A percentile compares a stretch with the other conserved stretches of the same genome.
These are phyloP conservation scores for Aspergillus campestris DNA, from an alignment of 495 filamentous ascomycete genomes.

Conservation along the genomic window DNA sequence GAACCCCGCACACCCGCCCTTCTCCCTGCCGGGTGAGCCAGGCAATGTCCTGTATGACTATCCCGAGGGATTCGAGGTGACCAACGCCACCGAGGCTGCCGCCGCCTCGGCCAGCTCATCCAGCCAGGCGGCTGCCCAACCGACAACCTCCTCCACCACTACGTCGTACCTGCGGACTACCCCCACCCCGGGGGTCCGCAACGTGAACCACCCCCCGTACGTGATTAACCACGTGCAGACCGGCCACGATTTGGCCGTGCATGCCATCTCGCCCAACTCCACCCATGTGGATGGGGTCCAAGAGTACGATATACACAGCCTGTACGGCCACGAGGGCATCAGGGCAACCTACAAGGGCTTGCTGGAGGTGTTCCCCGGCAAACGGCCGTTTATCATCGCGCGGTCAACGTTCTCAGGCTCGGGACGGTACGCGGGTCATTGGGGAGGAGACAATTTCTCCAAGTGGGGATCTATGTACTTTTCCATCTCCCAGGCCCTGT, in stretches of 20 bases:
- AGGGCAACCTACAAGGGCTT: conserved; percentile 76
- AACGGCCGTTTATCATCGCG: conserved; percentile 80
- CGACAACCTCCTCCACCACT: conserved; percentile 31
- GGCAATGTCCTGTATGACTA: conserved; percentile 54
- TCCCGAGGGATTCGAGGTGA: conserved; percentile 63
- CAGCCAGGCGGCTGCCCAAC: conserved; percentile 40
- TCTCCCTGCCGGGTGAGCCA: conserved; percentile 56
- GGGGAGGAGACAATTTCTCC: conserved; percentile 76
- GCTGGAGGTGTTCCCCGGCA: conserved; percentile 48
- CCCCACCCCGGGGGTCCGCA: conserved; percentile 60
- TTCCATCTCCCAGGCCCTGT: conserved; percentile 72
- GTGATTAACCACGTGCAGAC: conserved; percentile 66
- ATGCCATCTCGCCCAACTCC: conserved; percentile 70
- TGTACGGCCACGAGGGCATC: conserved; percentile 66
- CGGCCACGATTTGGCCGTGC: conserved; percentile 59
- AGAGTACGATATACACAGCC: conserved; percentile 77
- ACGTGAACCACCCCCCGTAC: conserved; percentile 75
- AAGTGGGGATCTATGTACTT: conserved; percentile 65
- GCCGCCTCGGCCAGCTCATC: conserved; percentile 46
- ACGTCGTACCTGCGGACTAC: conserved; percentile 51
- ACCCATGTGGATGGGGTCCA: conserved; percentile 62
- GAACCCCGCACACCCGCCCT: conserved; percentile 64
- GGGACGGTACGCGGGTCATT: conserved; percentile 78
- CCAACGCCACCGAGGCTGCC: conserved; percentile 61
- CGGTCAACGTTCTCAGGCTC: conserved; percentile 74